Evolutionary conservation across 148 eudicot species (phyloP).

Genomic region (Amaranthus hypochondriacus): DNA sequence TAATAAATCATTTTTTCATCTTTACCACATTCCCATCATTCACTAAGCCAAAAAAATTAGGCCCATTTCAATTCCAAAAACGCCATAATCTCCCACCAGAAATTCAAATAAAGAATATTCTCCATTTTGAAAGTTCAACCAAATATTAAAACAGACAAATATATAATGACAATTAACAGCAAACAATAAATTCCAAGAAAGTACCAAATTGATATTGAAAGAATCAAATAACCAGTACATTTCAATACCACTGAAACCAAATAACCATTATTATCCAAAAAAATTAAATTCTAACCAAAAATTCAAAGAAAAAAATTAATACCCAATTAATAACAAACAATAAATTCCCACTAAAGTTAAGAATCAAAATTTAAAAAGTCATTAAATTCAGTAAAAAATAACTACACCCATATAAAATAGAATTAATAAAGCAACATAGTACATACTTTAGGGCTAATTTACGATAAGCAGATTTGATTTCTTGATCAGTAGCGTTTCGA

Average conservation of each 20-base stretch:
- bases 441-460: conserved; percentile 85
- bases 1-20: background rate
- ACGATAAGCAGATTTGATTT: conserved; percentile 78
- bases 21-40: background rate
- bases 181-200: background rate
- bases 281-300: background rate
- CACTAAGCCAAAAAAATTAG: background rate
- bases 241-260: background rate
- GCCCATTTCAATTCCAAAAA: background rate
- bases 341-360: background rate
- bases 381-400: background rate
- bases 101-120: no score
- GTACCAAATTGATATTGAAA: background rate
- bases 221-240: background rate
- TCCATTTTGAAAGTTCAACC: background rate
- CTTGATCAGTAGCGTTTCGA: conserved; percentile 72
- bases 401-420: background rate
- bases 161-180: background rate
- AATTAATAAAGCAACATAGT: background rate
- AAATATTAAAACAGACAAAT: background rate
- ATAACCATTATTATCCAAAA: background rate
- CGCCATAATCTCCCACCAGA: no score
- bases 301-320: background rate
- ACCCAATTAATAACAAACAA: background rate
- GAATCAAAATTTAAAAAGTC: background rate